phyloP scores from a whole-genome alignment of 306 rosid species.

The Arachis stenosperma region DNA sequence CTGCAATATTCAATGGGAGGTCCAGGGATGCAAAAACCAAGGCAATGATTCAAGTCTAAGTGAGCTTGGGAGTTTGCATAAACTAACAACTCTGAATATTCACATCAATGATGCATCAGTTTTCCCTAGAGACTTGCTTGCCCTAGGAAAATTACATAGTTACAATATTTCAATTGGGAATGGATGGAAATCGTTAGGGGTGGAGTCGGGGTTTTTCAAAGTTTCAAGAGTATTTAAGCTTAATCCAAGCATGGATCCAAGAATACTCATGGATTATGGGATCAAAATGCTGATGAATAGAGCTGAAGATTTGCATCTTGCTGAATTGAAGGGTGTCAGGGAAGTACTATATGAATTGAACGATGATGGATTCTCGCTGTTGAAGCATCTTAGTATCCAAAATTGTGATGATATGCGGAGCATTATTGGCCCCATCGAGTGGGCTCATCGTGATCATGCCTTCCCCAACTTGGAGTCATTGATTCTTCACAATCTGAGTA shows the following conservation, averaged over 20 bases:
- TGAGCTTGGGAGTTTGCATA: constrained; percentile 43
- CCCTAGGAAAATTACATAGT: constrained; percentile 37
- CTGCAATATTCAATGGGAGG: constrained; percentile 40
- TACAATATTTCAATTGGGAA: constrained; percentile 44
- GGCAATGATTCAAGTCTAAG: constrained; percentile 31
- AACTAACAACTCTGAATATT: constrained; percentile 36
- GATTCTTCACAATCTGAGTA: constrained; percentile 36
- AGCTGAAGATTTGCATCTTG: constrained; percentile 49
- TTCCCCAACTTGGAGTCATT: constrained; percentile 46
- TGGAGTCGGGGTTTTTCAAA: constrained; percentile 1
- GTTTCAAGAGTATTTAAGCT: constrained; percentile 38
- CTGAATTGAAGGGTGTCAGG: constrained; percentile 43
- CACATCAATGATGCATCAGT: constrained; percentile 22
- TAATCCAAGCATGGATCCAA: constrained; percentile 17
- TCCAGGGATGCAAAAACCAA: constrained; percentile 5
- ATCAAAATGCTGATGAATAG: constrained; percentile 33
- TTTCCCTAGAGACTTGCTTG: constrained; percentile 40
- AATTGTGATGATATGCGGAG: constrained; percentile 37
- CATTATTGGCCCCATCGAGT: constrained; percentile 39
- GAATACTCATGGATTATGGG: constrained; percentile 38
- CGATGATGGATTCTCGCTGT: constrained; percentile 40
- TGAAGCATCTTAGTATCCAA: constrained; percentile 51
- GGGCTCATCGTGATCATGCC: constrained; percentile 33
- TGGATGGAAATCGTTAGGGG: constrained; percentile 33
- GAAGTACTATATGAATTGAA: constrained; percentile 43